Base-by-base conservation (phyloP, 2,329 filamentous ascomycete genomes). In the Drechslera avenae region DNA sequence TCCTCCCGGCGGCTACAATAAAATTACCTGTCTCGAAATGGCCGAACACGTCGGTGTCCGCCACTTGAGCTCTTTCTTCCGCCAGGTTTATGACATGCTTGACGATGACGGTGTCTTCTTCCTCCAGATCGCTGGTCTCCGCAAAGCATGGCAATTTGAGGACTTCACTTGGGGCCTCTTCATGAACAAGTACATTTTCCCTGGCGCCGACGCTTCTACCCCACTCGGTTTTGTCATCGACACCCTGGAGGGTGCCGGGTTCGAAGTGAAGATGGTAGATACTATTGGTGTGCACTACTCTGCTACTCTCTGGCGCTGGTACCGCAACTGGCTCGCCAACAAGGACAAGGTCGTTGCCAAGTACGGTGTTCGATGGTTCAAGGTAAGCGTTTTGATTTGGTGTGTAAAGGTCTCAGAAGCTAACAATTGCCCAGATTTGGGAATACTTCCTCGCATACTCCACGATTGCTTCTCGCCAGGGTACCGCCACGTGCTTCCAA, bases 171-270 rank as follows among this genome's bases (percentile, higher is more conserved):
- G 94, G 94, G 94, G 94, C 73, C 83, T 97, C 39, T 97, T 97
- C 84, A 96, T 97, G 91, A 97, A 97, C 87, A 97, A 96, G 81
- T 96, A 97, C 77, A 83, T 97, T 75, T 97, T 97, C 84, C 94
- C 92, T 28, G 94, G 94, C 73, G 94, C 94, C 43, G 94, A 97
- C 73, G 94, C 94, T 44, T 96, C 90, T 35, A 96, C 91, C 51
- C 94, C 94, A 43, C 86, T 99, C 40, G 91, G 90, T 63, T 94
- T 87, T 77, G 90, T 94, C 67, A 81, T 96, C 64, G 86, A 91
- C 75, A 86, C 86, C 71, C 84, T 97, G 16, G 94, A 99, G 79
- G 86, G 83, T 50, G 88, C 89, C 57, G 91, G 91, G 31, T 95
- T 91, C 67, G 94, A 97, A 77, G 80, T 97, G 75, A 97, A 97